phyloP scores from a whole-genome alignment of 192 early-diverging fungal genomes.

The Dispira simplex region DNA sequence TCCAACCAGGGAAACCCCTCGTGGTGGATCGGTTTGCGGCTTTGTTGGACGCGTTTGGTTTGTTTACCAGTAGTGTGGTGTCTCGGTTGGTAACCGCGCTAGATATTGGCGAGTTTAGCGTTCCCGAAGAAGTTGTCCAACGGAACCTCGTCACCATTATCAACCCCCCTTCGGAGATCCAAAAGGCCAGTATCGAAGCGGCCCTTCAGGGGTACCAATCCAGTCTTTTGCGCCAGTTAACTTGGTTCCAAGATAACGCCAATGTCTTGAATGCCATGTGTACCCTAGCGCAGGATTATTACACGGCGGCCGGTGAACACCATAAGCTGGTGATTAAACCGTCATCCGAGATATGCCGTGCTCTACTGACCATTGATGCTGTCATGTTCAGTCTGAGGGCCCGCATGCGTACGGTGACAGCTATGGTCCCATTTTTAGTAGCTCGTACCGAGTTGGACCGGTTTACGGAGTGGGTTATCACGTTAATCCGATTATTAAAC shows the following conservation, averaged over 20 bases:
- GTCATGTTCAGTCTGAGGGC: conserved; percentile 1
- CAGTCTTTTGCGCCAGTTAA: neutral
- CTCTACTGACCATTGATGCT: neutral
- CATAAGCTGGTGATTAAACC: neutral
- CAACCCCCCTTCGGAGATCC: neutral
- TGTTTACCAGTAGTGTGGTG: neutral
- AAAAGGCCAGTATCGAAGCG: neutral
- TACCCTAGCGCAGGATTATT: neutral
- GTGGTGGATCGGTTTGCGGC: too few species aligned
- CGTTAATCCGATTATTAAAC: conserved; percentile 6
- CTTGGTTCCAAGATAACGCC: neutral
- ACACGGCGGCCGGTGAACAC: neutral
- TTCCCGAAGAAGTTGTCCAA: neutral
- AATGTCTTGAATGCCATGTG: neutral
- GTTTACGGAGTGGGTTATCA: conserved; percentile 9
- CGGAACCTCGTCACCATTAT: neutral
- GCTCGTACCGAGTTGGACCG: neutral
- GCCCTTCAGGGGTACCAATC: neutral
- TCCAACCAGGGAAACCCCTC: too few species aligned
- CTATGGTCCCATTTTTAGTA: conserved; percentile 4
- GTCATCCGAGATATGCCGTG: neutral
- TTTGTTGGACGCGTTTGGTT: neutral
- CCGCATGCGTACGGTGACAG: neutral
- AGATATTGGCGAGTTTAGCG: neutral
- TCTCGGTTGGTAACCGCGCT: neutral